phyloP scores from a whole-genome alignment of 257 asterid genomes.

The Misopates orontium region DNA sequence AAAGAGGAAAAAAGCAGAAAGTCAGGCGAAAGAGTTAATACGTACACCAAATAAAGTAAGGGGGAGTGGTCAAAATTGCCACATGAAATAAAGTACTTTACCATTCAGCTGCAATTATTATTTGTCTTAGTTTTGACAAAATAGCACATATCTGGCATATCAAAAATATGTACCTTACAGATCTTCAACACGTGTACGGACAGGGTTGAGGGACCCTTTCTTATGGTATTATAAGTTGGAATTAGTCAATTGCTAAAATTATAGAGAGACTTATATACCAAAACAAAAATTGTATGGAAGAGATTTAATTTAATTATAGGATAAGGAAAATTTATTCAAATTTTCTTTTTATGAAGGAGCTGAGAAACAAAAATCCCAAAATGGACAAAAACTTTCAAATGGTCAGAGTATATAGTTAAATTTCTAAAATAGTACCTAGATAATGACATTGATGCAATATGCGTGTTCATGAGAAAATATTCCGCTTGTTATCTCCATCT shows the following conservation, averaged over 20 bases:
- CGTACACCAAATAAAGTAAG: conserved; percentile 29
- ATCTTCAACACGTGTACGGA: conserved; percentile 43
- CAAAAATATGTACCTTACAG: conserved; percentile 30
- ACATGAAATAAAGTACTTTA: conserved; percentile 31
- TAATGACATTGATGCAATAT: too few species aligned
- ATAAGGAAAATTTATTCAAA: too few species aligned
- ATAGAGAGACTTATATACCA: too few species aligned
- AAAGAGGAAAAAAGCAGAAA: background rate
- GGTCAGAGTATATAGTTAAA: too few species aligned
- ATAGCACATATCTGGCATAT: conserved; percentile 30
- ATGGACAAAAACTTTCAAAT: too few species aligned
- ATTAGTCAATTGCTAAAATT: background rate
- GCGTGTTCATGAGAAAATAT: too few species aligned
- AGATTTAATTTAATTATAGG: too few species aligned
- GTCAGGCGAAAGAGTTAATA: conserved; percentile 26
- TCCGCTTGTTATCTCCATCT: too few species aligned
- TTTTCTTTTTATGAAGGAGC: too few species aligned
- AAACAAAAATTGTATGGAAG: too few species aligned
- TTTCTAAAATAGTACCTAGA: too few species aligned
- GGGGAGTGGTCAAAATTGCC: conserved; percentile 42
- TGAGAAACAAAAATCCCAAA: too few species aligned
- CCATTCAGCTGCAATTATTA: conserved; percentile 34
- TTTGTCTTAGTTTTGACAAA: conserved; percentile 25
- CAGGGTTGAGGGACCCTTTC: conserved; percentile 23
- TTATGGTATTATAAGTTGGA: background rate